These are phyloP conservation scores for Petunia hybrid DNA, from an alignment of 305 asterid species.

Conservation along the genomic window DNA sequence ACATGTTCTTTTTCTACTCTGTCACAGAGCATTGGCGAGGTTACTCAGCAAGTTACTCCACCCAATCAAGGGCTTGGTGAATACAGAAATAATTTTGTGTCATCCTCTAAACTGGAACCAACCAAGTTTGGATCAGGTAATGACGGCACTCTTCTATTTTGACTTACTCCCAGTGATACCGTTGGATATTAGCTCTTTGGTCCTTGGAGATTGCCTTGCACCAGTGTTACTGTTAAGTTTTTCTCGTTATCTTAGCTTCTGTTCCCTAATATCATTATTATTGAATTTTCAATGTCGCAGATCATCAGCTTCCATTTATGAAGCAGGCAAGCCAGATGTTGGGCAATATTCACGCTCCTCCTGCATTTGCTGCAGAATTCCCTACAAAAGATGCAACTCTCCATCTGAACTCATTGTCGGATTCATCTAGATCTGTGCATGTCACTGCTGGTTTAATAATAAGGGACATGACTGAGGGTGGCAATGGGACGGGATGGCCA, in stretches of 20 bases:
- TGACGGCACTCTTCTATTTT: background rate
- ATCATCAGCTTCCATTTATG: slow-evolving; percentile 59
- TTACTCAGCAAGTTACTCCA: slow-evolving; percentile 38
- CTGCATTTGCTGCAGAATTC: slow-evolving; percentile 85
- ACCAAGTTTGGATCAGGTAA: slow-evolving; percentile 62
- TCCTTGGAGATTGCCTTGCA: background rate
- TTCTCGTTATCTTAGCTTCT: slow-evolving; percentile 16
- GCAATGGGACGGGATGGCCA: slow-evolving; percentile 44
- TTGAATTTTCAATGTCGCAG: slow-evolving; percentile 49
- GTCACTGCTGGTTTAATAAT: slow-evolving; percentile 85
- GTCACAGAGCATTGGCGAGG: slow-evolving; percentile 52
- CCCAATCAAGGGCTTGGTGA: slow-evolving; percentile 46
- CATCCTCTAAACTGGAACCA: slow-evolving; percentile 46
- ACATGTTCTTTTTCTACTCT: slow-evolving; percentile 22
- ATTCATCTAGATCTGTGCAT: slow-evolving; percentile 63
- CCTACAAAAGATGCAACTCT: slow-evolving; percentile 63
- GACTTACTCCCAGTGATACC: background rate
- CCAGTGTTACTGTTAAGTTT: background rate
- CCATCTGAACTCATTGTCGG: slow-evolving; percentile 53
- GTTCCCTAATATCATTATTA: slow-evolving; percentile 1
- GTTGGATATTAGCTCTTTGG: background rate
- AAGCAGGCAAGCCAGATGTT: slow-evolving; percentile 78
- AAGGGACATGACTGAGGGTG: slow-evolving; percentile 47
- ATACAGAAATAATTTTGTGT: slow-evolving; percentile 39
- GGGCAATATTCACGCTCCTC: slow-evolving; percentile 82